Base-by-base conservation (phyloP, 306 rosid genomes). In the Begonia masoniana region DNA sequence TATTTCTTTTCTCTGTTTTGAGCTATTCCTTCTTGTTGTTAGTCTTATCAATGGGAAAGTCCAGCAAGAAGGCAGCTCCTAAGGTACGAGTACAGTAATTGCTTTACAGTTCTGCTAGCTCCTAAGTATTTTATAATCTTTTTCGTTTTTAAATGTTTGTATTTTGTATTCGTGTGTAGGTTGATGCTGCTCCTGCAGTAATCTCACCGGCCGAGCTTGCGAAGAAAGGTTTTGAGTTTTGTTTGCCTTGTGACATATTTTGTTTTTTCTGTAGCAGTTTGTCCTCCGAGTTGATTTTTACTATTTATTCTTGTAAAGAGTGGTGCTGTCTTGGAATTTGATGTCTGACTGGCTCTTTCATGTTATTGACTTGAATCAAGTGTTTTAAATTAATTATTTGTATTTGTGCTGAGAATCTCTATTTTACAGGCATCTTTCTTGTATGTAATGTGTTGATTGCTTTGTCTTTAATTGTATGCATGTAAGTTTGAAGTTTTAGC, bases 51-150 rank as follows among this genome's bases (percentile, higher is more conserved):
- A 88, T 89, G 97, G 80, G 78, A 46, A 89, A 85, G 67, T 68
- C 85, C 7, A 82, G 87, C 83, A 88, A 82, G 81, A 85, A 89
- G 47, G 78, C 97, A 2, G 85, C 74, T 36, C 4, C 79, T 61
- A 82, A 89, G 5, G 95, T 85, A 65, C 10, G 64, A 0, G 21
- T 56, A 58, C 41, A 14, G 13, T 14, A 13, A 19, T 45, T 54
- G 10, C 11, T 45, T 19, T 3, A 2, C 57, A 4, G 10, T 54
- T 35, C 17, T 23, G 1, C 6, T 16, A 10, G 0, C 1, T 4
- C 19, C 13, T 4, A 2, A 45, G 0, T 55, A 4, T 15, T 50
- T 15, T 12, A 19, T 12, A 39, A 10, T 12, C 0, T 8, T 61
- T 48, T 51, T 55, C 9, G 43, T 35, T 17, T 53, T 54, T 68